phyloP scores from a whole-genome alignment of 306 rosid genomes.

The Quercus agrifolia region DNA sequence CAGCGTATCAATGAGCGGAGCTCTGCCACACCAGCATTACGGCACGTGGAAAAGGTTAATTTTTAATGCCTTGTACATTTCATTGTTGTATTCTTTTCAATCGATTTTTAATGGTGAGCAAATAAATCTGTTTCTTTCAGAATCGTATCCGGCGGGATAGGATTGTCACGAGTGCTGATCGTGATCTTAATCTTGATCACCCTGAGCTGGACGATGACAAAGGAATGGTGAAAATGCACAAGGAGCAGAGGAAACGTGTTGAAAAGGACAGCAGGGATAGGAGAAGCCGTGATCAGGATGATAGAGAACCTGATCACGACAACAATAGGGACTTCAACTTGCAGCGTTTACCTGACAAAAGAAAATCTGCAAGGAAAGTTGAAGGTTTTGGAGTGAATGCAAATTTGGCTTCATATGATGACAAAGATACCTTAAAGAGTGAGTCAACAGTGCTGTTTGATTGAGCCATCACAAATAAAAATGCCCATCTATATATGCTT shows the following conservation, averaged over 20 bases:
- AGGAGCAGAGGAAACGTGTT: slow-evolving; percentile 63
- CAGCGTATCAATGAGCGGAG: slow-evolving; percentile 66
- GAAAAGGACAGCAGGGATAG: slow-evolving; percentile 67
- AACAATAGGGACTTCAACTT: slow-evolving; percentile 49
- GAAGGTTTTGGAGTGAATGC: slow-evolving; percentile 62
- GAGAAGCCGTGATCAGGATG: slow-evolving; percentile 70
- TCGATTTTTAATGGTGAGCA: slow-evolving; percentile 14
- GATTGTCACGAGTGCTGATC: slow-evolving; percentile 49
- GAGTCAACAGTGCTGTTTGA: slow-evolving; percentile 30
- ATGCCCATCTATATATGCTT: neutral
- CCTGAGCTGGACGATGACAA: slow-evolving; percentile 77
- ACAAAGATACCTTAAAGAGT: slow-evolving; percentile 67
- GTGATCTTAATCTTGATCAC: slow-evolving; percentile 66
- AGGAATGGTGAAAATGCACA: slow-evolving; percentile 53
- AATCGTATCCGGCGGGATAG: slow-evolving; percentile 72
- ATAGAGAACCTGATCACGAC: slow-evolving; percentile 71
- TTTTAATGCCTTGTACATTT: neutral
- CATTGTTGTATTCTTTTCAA: slow-evolving; percentile 5
- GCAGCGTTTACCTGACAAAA: slow-evolving; percentile 63
- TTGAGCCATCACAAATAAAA: slow-evolving; percentile 6
- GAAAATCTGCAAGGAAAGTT: slow-evolving; percentile 61
- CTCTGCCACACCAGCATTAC: slow-evolving; percentile 56
- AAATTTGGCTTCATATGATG: slow-evolving; percentile 62
- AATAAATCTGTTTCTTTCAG: slow-evolving; percentile 36
- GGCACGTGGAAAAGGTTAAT: slow-evolving; percentile 56